These are phyloP conservation scores for Picea abies DNA, from an alignment of 83 land plant species.

Conservation along the genomic window DNA sequence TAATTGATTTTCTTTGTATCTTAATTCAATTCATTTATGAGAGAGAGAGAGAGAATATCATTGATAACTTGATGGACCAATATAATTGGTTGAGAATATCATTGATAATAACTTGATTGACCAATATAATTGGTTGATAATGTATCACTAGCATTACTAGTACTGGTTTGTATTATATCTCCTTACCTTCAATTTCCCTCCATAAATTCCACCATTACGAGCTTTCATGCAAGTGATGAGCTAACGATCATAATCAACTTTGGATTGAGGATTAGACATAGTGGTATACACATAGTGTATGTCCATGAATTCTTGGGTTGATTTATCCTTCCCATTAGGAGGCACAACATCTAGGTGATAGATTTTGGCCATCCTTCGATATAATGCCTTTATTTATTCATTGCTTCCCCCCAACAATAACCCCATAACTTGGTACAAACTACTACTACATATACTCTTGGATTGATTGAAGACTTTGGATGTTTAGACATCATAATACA, in stretches of 20 bases:
- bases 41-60: no score
- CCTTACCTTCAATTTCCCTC: not conserved
- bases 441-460: no score
- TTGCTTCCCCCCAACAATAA: constrained; percentile 27
- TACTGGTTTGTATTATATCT: constrained; percentile 61
- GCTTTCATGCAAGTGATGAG: constrained; percentile 7
- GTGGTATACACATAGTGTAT: constrained; percentile 52
- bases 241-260: constrained; percentile 42
- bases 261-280: constrained; percentile 47
- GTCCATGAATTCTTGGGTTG: constrained; percentile 50
- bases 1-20: no score
- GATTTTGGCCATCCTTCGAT: constrained; percentile 41
- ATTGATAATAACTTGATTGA: no score
- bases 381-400: constrained; percentile 50
- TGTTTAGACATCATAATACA: no score
- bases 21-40: no score
- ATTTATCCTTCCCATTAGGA: constrained; percentile 14
- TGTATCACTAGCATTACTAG: constrained; percentile 30
- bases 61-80: no score
- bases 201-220: not conserved
- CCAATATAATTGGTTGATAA: no score
- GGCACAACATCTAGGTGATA: constrained; percentile 45
- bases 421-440: constrained; percentile 56
- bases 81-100: no score
- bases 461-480: no score